Conservation (phyloP, 805 yeast genomes). For the Metschnikowia vanudenii region DNA sequence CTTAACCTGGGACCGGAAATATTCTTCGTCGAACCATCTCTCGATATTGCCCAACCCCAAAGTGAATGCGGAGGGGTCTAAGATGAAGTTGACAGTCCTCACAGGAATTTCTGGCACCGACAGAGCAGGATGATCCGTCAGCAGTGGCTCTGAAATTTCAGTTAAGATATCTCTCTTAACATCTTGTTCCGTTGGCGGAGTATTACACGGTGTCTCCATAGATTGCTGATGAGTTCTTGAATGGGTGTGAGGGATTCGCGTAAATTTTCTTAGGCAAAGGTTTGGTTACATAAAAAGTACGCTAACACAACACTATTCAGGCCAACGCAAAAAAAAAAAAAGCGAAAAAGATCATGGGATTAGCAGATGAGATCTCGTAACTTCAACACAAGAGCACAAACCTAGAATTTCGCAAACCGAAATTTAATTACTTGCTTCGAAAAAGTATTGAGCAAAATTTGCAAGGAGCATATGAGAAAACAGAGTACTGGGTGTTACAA, state of each 20-base stretch:
- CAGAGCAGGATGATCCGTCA: not conserved
- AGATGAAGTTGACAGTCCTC: slow-evolving; percentile 41
- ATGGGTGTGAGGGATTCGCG: slow-evolving; percentile 3
- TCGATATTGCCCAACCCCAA: slow-evolving; percentile 68
- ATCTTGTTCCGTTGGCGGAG: slow-evolving; percentile 10
- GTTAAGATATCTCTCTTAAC: slow-evolving; percentile 1
- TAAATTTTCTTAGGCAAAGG: not conserved
- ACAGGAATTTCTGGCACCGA: not conserved
- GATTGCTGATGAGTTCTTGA: slow-evolving; percentile 7
- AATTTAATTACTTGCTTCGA: too few relatives aligned
- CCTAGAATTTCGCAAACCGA: too few relatives aligned
- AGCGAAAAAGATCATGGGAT: too few relatives aligned
- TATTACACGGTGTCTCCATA: slow-evolving; percentile 8
- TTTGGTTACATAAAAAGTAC: not conserved
- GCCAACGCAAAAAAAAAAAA: not conserved
- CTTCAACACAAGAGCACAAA: too few relatives aligned
- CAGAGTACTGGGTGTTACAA: too few relatives aligned
- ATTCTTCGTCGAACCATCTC: slow-evolving; percentile 52
- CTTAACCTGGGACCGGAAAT: slow-evolving; percentile 26
- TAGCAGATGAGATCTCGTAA: too few relatives aligned
- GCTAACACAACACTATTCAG: not conserved
- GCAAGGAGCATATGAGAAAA: too few relatives aligned
- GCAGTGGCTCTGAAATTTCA: not conserved
- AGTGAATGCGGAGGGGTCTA: slow-evolving; percentile 67
- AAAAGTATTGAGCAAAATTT: too few relatives aligned